A percentile compares a stretch with the other conserved stretches of the same genome.
Evolutionary conservation across 2,329 filamentous ascomycete genomes (phyloP).

Genomic region (Fusarium papillatum): DNA sequence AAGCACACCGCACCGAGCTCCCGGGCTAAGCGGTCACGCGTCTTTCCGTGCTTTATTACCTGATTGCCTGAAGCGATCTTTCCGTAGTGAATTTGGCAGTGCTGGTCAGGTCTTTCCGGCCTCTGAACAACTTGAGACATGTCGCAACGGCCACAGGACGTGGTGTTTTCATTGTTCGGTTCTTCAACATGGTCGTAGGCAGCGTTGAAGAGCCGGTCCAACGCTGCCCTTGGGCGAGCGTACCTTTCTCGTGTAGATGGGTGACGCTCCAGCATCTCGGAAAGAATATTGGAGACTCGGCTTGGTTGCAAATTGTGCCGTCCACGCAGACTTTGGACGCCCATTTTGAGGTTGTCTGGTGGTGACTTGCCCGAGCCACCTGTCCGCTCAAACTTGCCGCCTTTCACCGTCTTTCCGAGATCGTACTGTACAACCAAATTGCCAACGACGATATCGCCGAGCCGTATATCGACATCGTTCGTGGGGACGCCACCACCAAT

Average conservation of each 20-base stretch:
- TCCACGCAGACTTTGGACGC: not conserved
- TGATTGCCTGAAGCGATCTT: not conserved
- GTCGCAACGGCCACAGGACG: not conserved
- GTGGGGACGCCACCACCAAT: not conserved
- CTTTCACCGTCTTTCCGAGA: not conserved
- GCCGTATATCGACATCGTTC: not conserved
- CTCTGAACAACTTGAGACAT: not conserved
- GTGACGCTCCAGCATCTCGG: not conserved
- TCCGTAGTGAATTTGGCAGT: not conserved
- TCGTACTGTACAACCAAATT: not conserved
- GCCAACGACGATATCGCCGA: not conserved
- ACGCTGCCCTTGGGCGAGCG: not conserved
- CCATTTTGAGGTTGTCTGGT: not conserved
- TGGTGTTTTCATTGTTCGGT: not conserved
- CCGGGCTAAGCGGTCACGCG: not conserved
- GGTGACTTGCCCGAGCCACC: not conserved
- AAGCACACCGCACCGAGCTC: not conserved
- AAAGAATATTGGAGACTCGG: not conserved
- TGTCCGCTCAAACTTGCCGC: not conserved
- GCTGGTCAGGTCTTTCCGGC: fast-evolving
- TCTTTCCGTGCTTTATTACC: not conserved
- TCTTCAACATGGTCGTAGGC: not conserved
- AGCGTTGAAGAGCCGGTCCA: not conserved
- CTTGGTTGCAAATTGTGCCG: not conserved
- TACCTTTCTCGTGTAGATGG: not conserved